Percentiles rank a stretch among this genome's conserved stretches.
phyloP scores from a whole-genome alignment of 768 basidiomycete genomes.

The Hirschioporus abietinus region DNA sequence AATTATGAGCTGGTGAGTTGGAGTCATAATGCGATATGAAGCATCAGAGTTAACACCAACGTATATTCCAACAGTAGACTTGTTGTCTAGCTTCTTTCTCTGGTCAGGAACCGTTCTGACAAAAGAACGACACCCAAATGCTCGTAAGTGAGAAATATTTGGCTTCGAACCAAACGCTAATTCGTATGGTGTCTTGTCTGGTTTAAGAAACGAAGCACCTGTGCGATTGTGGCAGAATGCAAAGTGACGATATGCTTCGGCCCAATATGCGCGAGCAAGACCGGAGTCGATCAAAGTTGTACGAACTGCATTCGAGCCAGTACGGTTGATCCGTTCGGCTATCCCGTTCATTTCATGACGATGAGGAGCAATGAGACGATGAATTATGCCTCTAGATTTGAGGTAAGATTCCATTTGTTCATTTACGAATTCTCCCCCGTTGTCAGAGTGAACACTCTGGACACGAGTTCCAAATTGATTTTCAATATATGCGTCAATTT shows the following conservation, averaged over 20 bases:
- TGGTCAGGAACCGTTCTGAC: conserved; percentile 19
- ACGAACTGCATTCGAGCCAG: conserved; percentile 20
- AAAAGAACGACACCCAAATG: conserved; percentile 26
- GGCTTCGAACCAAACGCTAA: conserved; percentile 17
- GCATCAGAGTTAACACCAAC: background rate
- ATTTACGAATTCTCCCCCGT: conserved; percentile 26
- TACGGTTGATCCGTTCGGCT: conserved; percentile 23
- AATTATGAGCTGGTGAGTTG: background rate
- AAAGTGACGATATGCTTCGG: background rate
- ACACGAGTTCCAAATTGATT: conserved; percentile 4
- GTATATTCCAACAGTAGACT: background rate
- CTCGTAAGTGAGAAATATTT: conserved; percentile 24
- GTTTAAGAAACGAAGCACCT: background rate
- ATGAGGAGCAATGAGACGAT: conserved; percentile 22
- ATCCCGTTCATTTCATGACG: conserved; percentile 27
- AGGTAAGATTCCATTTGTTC: conserved; percentile 17
- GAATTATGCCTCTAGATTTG: conserved; percentile 18
- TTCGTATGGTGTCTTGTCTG: conserved; percentile 16
- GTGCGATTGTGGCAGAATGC: background rate
- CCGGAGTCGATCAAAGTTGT: conserved; percentile 19
- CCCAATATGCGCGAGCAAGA: conserved; percentile 19
- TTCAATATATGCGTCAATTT: background rate
- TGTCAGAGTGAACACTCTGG: conserved; percentile 16
- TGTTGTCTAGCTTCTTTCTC: conserved; percentile 13
- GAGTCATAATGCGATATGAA: background rate